Evolutionary conservation across 805 yeast genomes (phyloP).

Genomic region (Cyberlindnera suaveolens): DNA sequence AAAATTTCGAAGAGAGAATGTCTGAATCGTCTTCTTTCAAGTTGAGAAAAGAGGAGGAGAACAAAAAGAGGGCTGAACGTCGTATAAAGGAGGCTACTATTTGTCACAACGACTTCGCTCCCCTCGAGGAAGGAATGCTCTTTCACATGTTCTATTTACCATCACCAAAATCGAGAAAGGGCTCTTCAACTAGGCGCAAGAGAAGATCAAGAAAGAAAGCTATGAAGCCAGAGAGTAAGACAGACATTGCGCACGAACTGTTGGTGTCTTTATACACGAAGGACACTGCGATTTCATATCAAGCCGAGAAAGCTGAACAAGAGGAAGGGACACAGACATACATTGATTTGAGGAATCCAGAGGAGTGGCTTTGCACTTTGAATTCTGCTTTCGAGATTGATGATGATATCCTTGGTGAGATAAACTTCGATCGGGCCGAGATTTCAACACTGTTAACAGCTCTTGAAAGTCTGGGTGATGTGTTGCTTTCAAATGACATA

Average conservation of each 20-base stretch:
- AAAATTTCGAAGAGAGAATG: not conserved
- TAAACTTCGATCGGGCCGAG: constrained; percentile 3
- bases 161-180: not conserved
- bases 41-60: not conserved
- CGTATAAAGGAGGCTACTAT: constrained; percentile 10
- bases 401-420: constrained; percentile 11
- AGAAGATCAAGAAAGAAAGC: no score
- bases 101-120: constrained; percentile 11
- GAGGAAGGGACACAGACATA: no score
- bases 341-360: constrained; percentile 1
- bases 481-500: not conserved
- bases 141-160: not conserved
- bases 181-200: no score
- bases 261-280: not conserved
- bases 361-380: constrained; percentile 14
- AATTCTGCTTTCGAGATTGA: constrained; percentile 16
- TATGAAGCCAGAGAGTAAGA: no score
- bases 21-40: not conserved
- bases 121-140: constrained; percentile 7
- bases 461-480: not conserved
- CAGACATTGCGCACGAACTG: no score
- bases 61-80: not conserved
- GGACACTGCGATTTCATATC: not conserved
- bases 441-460: not conserved
- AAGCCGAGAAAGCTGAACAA: no score